Conservation (phyloP, 202 grass and related monocot species). For the Elaeis oleifera region DNA sequence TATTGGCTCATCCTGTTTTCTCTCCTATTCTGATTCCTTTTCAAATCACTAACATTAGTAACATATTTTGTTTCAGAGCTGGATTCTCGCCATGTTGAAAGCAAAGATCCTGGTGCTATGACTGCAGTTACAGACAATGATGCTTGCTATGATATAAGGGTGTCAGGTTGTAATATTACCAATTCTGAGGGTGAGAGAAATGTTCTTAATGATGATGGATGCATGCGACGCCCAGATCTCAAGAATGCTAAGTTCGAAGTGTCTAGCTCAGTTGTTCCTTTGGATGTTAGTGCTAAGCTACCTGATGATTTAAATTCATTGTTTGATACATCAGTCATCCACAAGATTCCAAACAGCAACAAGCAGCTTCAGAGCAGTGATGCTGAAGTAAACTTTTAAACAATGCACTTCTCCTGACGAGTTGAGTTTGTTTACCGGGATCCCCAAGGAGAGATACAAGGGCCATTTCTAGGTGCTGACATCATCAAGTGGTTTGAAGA, state of each 20-base stretch:
- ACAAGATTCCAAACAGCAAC: conserved; percentile 16
- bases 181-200: neutral
- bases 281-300: conserved; percentile 37
- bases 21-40: too few species aligned
- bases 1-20: too few species aligned
- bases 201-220: neutral
- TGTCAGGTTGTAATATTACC: neutral
- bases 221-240: neutral
- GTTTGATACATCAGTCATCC: conserved; percentile 36
- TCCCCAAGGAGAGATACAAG: conserved; percentile 89
- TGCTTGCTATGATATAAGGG: neutral
- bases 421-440: conserved; percentile 84
- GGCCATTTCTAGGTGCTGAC: conserved; percentile 80
- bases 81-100: neutral
- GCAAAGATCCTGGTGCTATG: conserved; percentile 5
- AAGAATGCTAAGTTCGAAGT: conserved; percentile 9
- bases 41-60: too few species aligned
- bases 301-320: conserved; percentile 44
- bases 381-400: conserved; percentile 16
- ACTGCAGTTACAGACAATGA: neutral
- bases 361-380: conserved; percentile 20
- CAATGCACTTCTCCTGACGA: conserved; percentile 50
- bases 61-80: conserved; percentile 6
- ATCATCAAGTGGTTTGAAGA: conserved; percentile 97
- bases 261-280: neutral